These are phyloP conservation scores for Umbelopsis sp. DNA, from an alignment of 192 early-diverging fungal species.

Conservation along the genomic window DNA sequence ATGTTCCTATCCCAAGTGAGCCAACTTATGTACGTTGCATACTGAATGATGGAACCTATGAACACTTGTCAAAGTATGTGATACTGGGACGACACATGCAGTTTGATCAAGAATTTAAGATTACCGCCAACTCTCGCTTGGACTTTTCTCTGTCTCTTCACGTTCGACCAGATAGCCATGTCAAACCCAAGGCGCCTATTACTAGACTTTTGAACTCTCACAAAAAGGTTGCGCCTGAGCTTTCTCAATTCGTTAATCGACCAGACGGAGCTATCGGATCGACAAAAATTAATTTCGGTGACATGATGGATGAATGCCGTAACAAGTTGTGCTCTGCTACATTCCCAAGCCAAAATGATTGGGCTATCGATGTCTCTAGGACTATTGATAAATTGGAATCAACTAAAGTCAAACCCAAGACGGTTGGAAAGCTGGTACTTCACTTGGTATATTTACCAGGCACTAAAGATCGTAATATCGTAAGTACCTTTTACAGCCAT, in stretches of 20 bases:
- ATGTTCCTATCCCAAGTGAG: conserved; percentile 32
- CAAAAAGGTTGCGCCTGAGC: not conserved
- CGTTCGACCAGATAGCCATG: not conserved
- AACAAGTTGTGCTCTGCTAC: conserved; percentile 23
- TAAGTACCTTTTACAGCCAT: not conserved
- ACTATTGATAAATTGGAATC: conserved; percentile 12
- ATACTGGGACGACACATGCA: conserved; percentile 21
- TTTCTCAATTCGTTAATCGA: conserved; percentile 22
- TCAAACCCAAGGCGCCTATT: conserved; percentile 18
- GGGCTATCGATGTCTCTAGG: conserved; percentile 4
- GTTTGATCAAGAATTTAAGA: conserved; percentile 31
- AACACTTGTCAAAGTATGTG: conserved; percentile 11
- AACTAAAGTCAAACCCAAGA: not conserved
- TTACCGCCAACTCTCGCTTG: not conserved
- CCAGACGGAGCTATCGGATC: conserved; percentile 24
- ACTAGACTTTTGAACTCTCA: conserved; percentile 22
- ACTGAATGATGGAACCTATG: conserved; percentile 23
- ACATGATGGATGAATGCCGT: conserved; percentile 17
- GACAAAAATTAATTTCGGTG: conserved; percentile 15
- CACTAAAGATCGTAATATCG: conserved; percentile 9
- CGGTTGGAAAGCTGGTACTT: conserved; percentile 26
- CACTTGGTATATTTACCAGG: conserved; percentile 30
- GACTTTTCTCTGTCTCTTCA: conserved; percentile 17
- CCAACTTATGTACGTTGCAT: conserved; percentile 23
- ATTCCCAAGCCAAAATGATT: conserved; percentile 27